Base-by-base conservation (phyloP, 2,329 filamentous ascomycete species). In the Stachybotrys chartarum region DNA sequence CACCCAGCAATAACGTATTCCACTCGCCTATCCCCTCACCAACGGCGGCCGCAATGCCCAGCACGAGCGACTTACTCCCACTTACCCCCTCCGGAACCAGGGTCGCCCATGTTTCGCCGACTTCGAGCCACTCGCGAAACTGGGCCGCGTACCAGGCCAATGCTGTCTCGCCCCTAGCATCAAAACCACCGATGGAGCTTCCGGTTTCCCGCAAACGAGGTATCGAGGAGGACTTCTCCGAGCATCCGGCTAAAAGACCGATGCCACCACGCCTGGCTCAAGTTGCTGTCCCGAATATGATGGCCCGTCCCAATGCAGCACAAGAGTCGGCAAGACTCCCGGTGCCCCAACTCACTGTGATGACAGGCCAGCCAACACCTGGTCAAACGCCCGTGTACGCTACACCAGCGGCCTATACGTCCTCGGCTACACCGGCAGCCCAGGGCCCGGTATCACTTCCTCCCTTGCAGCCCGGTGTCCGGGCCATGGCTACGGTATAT, bases 401-500 rank as follows among this genome's bases (percentile, higher is more conserved):
- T 10, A 56, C 66, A 17, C 62, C 73, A 45, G 67, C 72, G 8
- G 70, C 73, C 46, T 80, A 75, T 58, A 66, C 72, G 50, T 65
- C 72, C 3, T 73, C 78, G 47, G 72, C 72, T 46, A 70, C 77
- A 14, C 45, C 55, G 45, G 71, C 60, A 30, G 57, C 58, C 30
- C 62, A 66, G 54, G 59, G 59, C 45, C 56, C 68, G 55, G 73
- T 84, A 24, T 85, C 87, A 24, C 74, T 89, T 10, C 85, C 86
- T 14, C 81, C 86, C 3, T 70, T 89, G 16, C 80, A 80, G 14
- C 74, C 80, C 12, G 77, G 79, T n/a, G 72, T 80, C 42, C 83
- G 88, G 51, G 83, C 90, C 8, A 92, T 96, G 86, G 81, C 87
- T 7, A 84, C 88, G 17, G 86, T 91, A 1, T 96, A 89, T 68